phyloP scores from a whole-genome alignment of 768 basidiomycete genomes.

The Exsudoporus frostii region DNA sequence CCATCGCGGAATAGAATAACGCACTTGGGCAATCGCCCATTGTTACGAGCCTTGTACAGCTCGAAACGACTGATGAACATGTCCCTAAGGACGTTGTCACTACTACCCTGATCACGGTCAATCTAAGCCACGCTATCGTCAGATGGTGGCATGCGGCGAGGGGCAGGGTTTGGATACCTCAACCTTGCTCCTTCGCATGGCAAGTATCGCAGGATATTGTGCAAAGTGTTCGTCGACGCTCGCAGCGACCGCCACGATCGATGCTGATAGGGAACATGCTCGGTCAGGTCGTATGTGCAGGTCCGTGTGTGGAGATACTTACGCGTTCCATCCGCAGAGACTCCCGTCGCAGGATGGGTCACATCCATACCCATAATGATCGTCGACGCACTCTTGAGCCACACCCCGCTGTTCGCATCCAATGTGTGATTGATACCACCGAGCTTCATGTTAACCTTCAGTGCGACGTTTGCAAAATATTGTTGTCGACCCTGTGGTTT shows the following conservation, averaged over 20 bases:
- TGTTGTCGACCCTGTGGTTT: constrained; percentile 45
- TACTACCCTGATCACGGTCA: constrained; percentile 26
- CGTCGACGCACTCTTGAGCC: constrained; percentile 42
- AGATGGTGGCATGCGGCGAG: not conserved
- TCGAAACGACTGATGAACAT: constrained; percentile 50
- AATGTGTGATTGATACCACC: constrained; percentile 52
- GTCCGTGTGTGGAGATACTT: not conserved
- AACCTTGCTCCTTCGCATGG: constrained; percentile 54
- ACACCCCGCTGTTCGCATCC: constrained; percentile 36
- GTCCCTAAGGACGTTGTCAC: constrained; percentile 36
- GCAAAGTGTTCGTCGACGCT: constrained; percentile 45
- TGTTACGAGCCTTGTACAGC: constrained; percentile 35
- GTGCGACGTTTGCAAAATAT: constrained; percentile 53
- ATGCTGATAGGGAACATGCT: constrained; percentile 27
- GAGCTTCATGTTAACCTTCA: constrained; percentile 56
- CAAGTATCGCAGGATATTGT: constrained; percentile 47
- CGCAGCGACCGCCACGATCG: constrained; percentile 53
- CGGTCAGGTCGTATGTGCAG: not conserved
- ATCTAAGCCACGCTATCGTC: not conserved
- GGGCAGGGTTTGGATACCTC: constrained; percentile 44
- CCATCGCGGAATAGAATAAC: constrained; percentile 62
- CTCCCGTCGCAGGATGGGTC: constrained; percentile 66
- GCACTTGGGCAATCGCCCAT: constrained; percentile 38
- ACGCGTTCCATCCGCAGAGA: constrained; percentile 50
- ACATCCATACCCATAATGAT: constrained; percentile 63